Percentiles rank a stretch among this genome's conserved stretches.
Evolutionary conservation across 768 basidiomycete genomes (phyloP).

Genomic region (Calocybe cyanea): DNA sequence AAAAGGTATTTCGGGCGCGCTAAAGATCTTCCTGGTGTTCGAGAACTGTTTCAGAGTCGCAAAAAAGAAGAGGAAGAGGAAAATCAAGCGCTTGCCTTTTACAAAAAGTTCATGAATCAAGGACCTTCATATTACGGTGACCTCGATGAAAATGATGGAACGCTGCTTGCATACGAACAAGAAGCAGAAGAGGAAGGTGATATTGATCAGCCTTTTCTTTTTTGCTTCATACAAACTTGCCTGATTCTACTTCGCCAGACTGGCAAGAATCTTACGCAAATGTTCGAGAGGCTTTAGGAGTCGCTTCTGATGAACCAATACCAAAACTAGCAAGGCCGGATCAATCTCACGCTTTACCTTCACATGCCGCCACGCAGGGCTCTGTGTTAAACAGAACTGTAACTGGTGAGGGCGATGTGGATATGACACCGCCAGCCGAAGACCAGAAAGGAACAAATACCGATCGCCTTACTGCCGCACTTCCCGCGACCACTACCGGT

Average conservation of each 20-base stretch:
- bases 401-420: conserved; percentile 36
- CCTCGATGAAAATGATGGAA: conserved; percentile 70
- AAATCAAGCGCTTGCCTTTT: conserved; percentile 66
- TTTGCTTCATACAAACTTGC: background rate
- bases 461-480: conserved; percentile 16
- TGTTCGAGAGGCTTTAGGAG: conserved; percentile 48
- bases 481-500: conserved; percentile 23
- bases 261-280: conserved; percentile 62
- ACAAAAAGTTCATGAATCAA: conserved; percentile 86
- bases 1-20: conserved; percentile 93
- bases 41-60: conserved; percentile 87
- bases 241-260: conserved; percentile 34
- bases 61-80: conserved; percentile 90
- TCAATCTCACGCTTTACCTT: background rate
- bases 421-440: conserved; percentile 31
- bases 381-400: conserved; percentile 52
- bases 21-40: conserved; percentile 92
- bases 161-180: conserved; percentile 68
- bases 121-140: conserved; percentile 91
- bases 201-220: conserved; percentile 15
- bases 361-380: conserved; percentile 1
- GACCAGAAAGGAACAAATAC: conserved; percentile 30
- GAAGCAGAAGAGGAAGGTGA: conserved; percentile 71
- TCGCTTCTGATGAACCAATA: conserved; percentile 47
- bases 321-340: conserved; percentile 47